Evolutionary conservation across 371 early-diverging fungal genomes (phyloP), one percentile per base, ranked within the genome.

Genomic region (Mucor plumbeus): DNA sequence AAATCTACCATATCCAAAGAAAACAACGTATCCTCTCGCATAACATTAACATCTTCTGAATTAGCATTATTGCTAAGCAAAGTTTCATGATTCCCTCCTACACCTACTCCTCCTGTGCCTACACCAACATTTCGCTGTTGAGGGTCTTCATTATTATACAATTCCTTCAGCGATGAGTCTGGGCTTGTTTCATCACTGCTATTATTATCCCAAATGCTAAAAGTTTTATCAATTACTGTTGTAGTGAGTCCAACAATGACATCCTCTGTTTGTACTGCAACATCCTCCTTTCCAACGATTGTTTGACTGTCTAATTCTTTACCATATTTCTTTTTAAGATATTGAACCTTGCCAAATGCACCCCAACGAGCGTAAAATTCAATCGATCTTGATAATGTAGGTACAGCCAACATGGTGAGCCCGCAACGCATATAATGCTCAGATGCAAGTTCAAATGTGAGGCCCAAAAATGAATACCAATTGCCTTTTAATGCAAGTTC

Each of bases 1-100:
- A 82, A 67, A 50, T 82, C 82, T n/a, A 82, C 72, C 66, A 82
- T 80, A 68, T 82, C 82, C 0, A 82, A 67, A 2, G 78, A 74
- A 7, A 80, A 71, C 19, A 82, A 56, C 5, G 82, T 71, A 7
- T 70, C 61, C 56, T 81, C 81, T 5, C 71, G 60, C 36, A 40
- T 21, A 7, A 36, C 56, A 38, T 50, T 39, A 7, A 39, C 56
- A 4, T 56, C 56, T n/a, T 56, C 56, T n/a, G 56, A 56, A 26
- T 19, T 26, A 8, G 31, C 10, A 36, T 44, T 38, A 61, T 54
- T 44, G 47, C 47, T 47, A 2, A 13, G 7, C 9, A 56, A 7
- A 35, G 10, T 35, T 15, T 56, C 56, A 7, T 47, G 34, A 15
- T 17, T 44, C 8, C 4, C 26, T 5, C 8, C 26, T 10, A 1